Base-by-base conservation (phyloP, 345 rosid species). In the Linum usitatissimum region DNA sequence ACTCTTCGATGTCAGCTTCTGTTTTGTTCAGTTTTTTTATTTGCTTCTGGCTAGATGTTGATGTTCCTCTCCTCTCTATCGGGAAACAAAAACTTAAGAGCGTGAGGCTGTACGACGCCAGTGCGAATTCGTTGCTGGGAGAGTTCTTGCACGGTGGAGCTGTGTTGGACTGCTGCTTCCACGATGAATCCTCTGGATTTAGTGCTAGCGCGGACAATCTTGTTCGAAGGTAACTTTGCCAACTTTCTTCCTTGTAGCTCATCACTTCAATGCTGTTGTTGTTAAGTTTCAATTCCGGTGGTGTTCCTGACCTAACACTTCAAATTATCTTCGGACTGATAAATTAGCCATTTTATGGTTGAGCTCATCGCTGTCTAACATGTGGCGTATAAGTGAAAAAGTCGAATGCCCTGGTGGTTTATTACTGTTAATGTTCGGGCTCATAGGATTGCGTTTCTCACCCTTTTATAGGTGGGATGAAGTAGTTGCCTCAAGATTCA, bases 81-180 rank as follows among this genome's bases (percentile, higher is more conserved):
- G 6, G 38, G 3, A 34, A 34, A 23, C 28, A 4, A 34, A 4
- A 34, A 34, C 38, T 34, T 34, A 34, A 91, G 97, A 83, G 77
- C 58, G 91, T 89, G 45, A 79, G 88, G 66, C 64, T 92, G 75
- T 92, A 87, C 66, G 97, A 92, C 54, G 97, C 95, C 21, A 84
- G 80, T 48, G 79, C 88, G 45, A 76, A 89, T 70, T 74, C 72
- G 17, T 75, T 92, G 73, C 78, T 83, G 57, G 98, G 98, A n/a
- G 94, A 87, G 78, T 92, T 92, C 75, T 74, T 80, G 75, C 96
- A 89, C 72, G 96, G 95, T 5, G 98, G 97, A 0, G 76, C 98
- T 5, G 96, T 92, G 12, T 93, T 92, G 6, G 98, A 92, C 61
- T 92, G 98, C 75, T 92, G 98, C 76, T 89, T 92, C 77, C 97